Evolutionary conservation across 331 rosid species (phyloP).

Genomic region (Phaseolus coccineus): DNA sequence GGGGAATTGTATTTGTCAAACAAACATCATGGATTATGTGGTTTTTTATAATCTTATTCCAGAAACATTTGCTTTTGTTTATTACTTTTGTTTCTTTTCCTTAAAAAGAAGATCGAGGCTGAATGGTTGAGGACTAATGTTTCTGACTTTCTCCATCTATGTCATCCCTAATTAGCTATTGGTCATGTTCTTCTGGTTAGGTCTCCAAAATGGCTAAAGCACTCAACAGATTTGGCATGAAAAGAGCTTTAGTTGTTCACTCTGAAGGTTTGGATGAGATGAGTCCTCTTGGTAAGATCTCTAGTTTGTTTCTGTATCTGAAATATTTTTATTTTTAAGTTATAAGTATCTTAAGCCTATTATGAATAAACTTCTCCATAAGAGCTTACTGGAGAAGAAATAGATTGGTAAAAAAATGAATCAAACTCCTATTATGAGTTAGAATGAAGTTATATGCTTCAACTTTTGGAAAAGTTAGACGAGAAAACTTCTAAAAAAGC

Average conservation of each 20-base stretch:
- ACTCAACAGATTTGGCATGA: constrained; percentile 83
- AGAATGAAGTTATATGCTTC: neutral
- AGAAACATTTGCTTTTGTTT: constrained; percentile 1
- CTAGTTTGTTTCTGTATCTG: constrained; percentile 30
- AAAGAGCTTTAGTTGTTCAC: constrained; percentile 96
- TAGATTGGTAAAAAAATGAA: neutral
- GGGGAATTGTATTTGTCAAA: neutral
- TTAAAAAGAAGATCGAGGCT: neutral
- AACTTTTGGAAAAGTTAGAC: neutral
- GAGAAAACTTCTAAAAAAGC: neutral
- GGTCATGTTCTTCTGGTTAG: constrained; percentile 54
- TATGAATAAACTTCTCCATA: neutral
- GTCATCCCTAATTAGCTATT: constrained; percentile 21
- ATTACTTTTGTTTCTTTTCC: constrained; percentile 5
- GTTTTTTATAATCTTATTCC: constrained; percentile 3
- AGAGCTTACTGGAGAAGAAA: neutral
- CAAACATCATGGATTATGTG: constrained; percentile 11
- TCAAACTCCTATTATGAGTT: neutral
- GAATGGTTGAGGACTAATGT: constrained; percentile 19
- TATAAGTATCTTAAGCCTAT: neutral
- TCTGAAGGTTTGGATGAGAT: constrained; percentile 97
- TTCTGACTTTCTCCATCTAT: constrained; percentile 15
- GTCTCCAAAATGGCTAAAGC: constrained; percentile 90
- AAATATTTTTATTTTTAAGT: neutral
- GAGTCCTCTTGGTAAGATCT: constrained; percentile 87